These are phyloP conservation scores for Sequoia sempervirens DNA, from an alignment of 75 land plant species.

Conservation along the genomic window DNA sequence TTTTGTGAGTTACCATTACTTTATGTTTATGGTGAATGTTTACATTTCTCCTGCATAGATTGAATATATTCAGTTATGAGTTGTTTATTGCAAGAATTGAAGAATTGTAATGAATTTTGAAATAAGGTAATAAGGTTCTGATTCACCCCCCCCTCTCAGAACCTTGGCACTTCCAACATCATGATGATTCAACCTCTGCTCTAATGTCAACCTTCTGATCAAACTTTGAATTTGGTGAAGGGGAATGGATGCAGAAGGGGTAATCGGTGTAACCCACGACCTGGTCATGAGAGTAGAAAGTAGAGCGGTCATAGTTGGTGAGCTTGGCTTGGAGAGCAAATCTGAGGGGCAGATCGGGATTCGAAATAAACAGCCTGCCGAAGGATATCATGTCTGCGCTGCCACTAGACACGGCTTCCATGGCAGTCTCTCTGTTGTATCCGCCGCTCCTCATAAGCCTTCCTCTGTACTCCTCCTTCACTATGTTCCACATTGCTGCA, in stretches of 20 bases:
- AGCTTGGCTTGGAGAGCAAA: slow-evolving; percentile 37
- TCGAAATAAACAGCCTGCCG: slow-evolving; percentile 69
- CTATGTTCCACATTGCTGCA: not conserved
- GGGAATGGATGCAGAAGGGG: slow-evolving; percentile 24
- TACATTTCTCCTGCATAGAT: too few species aligned
- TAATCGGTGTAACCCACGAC: slow-evolving; percentile 75
- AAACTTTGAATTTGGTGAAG: not conserved
- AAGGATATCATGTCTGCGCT: slow-evolving; percentile 72
- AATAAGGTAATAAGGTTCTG: too few species aligned
- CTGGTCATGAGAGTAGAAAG: slow-evolving; percentile 72
- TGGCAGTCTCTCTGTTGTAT: slow-evolving; percentile 50
- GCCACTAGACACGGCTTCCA: slow-evolving; percentile 46
- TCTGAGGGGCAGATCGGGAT: slow-evolving; percentile 64
- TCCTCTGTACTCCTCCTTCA: slow-evolving; percentile 38
- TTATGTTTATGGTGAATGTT: too few species aligned
- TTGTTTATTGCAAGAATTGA: too few species aligned
- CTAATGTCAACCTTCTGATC: too few species aligned
- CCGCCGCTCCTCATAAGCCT: slow-evolving; percentile 65
- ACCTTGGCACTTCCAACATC: too few species aligned
- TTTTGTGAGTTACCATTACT: too few species aligned
- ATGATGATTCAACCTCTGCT: too few species aligned
- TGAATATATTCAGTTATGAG: too few species aligned
- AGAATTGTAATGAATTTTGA: too few species aligned
- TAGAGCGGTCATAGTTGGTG: slow-evolving; percentile 49
- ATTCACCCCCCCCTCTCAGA: too few species aligned